Evolutionary conservation across 2,329 filamentous ascomycete species (phyloP), one percentile per base, ranked within the genome.

Genomic region (Fusarium solani-melongenae): DNA sequence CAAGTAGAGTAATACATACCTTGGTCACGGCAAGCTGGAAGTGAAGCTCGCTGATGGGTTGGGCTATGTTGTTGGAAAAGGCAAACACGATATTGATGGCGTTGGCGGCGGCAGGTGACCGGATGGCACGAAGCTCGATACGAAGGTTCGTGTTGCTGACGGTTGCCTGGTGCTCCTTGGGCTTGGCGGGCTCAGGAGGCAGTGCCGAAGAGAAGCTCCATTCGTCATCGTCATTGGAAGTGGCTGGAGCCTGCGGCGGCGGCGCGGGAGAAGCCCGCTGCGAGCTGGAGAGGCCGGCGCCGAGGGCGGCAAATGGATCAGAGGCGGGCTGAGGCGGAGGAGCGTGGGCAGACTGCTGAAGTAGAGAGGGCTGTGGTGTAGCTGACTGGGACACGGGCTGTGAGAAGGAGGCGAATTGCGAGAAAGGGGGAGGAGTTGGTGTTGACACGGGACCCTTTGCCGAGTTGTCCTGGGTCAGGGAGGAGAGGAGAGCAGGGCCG

Each of bases 1-100:
- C 8, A 22, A 15, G n/a, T 20, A 53, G 36, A 24, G 36, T 11
- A n/a, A 49, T n/a, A 59, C 22, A 57, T 85, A 97, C 95, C 90
- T 96, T 98, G 68, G 96, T 96, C 33, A 98, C 96, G 4, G 96
- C 96, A 41, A 97, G 88, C 82, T 98, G 94, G 79, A 98, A 97
- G 67, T 96, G 95, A 33, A 99, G 85, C 72, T 97, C 93, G 4
- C 89, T 88, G 24, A 99, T 88, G 0, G 90, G 88, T 77, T 93
- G 88, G 2, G 88, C 83, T 1, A 92, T 93, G 69, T 90, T 92
- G 81, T 97, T 99, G 20, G 94, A 95, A 81, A 98, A 97, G n/a
- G 89, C 87, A 71, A 95, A 94, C 5, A 91, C 84, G 55, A 98
- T 89, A 33, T 89, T 87, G 51, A 98, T 90, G 4, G 90, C 83